Percentiles rank a stretch among this genome's conserved stretches.
phyloP scores from a whole-genome alignment of 805 yeast species.

The Schizosaccharomyces cryophilus region DNA sequence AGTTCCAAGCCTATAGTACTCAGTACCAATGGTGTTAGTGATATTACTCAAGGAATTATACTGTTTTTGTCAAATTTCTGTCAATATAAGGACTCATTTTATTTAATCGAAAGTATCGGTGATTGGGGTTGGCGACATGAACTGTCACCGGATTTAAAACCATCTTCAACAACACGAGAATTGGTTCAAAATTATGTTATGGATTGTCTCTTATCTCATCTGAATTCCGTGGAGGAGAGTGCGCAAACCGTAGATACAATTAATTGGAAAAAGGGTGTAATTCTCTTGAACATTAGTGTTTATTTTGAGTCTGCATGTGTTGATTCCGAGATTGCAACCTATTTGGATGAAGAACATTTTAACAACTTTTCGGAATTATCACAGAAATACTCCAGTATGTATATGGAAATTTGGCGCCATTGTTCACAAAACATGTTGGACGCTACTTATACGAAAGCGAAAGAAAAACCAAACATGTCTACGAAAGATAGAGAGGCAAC shows the following conservation, averaged over 20 bases:
- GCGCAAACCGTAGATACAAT: neutral
- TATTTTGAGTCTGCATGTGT: neutral
- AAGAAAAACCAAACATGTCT: neutral
- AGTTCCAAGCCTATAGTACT: neutral
- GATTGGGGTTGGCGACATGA: constrained; percentile 1
- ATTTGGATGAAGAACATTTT: neutral
- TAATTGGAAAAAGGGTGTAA: neutral
- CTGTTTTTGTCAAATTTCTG: neutral
- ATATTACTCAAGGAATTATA: neutral
- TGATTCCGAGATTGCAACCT: neutral
- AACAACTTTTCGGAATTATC: neutral
- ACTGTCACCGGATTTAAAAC: neutral
- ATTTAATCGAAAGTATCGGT: neutral
- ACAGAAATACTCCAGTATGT: neutral
- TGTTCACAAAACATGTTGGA: neutral
- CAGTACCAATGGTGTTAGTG: neutral
- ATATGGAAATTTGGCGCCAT: neutral
- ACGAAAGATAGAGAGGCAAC: neutral
- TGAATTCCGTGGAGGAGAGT: neutral
- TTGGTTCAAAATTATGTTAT: neutral
- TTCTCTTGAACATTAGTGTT: neutral
- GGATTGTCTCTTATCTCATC: neutral
- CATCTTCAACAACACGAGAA: neutral
- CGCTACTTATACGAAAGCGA: neutral
- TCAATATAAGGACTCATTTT: neutral